phyloP scores from a whole-genome alignment of 148 eudicot species.

The Cornus florida region DNA sequence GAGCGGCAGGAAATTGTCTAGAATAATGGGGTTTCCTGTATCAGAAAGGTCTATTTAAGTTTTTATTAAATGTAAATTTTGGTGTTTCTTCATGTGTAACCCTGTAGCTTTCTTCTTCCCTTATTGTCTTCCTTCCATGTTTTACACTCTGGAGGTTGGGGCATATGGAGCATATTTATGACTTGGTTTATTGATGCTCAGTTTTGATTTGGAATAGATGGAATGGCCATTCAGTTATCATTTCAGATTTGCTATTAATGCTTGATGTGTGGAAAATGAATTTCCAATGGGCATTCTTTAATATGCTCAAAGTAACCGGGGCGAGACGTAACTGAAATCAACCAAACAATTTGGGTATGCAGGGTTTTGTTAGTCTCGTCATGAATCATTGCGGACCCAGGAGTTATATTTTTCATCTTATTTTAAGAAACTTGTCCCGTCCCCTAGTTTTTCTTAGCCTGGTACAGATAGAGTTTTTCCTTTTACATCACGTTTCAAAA shows the following conservation, averaged over 20 bases:
- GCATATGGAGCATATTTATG: conserved; percentile 7
- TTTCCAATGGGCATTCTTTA: not conserved
- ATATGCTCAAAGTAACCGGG: not conserved
- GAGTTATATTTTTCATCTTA: no score
- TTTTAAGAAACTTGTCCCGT: no score
- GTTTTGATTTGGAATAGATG: conserved; percentile 18
- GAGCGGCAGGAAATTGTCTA: conserved; percentile 5
- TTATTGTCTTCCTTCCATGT: not conserved
- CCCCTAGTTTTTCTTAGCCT: no score
- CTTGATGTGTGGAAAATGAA: not conserved
- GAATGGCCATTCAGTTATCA: not conserved
- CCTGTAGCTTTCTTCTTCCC: not conserved
- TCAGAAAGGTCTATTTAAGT: conserved; percentile 1
- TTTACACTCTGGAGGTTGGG: not conserved
- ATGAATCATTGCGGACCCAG: no score
- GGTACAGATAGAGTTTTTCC: no score
- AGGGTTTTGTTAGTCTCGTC: no score
- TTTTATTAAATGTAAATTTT: conserved; percentile 2
- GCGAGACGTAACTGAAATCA: not conserved
- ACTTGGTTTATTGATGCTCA: conserved; percentile 5
- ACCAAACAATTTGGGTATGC: no score
- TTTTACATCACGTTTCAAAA: no score
- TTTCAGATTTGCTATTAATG: not conserved
- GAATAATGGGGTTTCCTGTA: conserved; percentile 6
- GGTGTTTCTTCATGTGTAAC: not conserved